These are phyloP conservation scores for Plasmodium yoelii DNA, from an alignment of 169 alveolate genomes.

Conservation along the genomic window DNA sequence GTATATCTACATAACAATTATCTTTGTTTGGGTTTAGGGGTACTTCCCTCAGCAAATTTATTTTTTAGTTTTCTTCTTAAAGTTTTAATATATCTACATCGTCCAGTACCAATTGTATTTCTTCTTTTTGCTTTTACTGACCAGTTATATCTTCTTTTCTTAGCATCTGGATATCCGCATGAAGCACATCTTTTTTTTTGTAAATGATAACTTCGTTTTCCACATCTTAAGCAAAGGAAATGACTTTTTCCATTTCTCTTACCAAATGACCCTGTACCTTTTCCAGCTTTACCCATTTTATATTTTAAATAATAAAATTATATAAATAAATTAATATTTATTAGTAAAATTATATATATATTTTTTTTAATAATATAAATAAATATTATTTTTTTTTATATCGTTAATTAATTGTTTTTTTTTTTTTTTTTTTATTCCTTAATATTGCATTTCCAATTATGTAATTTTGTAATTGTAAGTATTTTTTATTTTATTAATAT, in stretches of 20 bases:
- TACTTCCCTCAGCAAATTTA: constrained; percentile 96
- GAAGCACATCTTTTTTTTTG: constrained; percentile 96
- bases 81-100: constrained; percentile 95
- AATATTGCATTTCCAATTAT: too few relatives aligned
- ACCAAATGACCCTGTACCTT: constrained; percentile 98
- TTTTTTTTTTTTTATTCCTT: too few relatives aligned
- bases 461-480: too few relatives aligned
- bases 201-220: constrained; percentile 94
- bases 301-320: neutral
- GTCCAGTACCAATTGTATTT: constrained; percentile 97
- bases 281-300: constrained; percentile 93
- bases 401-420: too few relatives aligned
- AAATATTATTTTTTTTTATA: neutral
- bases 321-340: neutral
- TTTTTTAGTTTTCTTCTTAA: constrained; percentile 96
- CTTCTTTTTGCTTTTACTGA: constrained; percentile 96
- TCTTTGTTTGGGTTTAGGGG: constrained; percentile 86
- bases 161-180: constrained; percentile 96
- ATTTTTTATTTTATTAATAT: too few relatives aligned
- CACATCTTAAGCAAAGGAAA: constrained; percentile 97
- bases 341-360: neutral
- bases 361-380: neutral
- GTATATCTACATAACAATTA: neutral
- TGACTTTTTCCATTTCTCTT: constrained; percentile 97
- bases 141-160: constrained; percentile 97